Conservation (phyloP, 208 protist species). For the Trypanosoma boissoni region DNA sequence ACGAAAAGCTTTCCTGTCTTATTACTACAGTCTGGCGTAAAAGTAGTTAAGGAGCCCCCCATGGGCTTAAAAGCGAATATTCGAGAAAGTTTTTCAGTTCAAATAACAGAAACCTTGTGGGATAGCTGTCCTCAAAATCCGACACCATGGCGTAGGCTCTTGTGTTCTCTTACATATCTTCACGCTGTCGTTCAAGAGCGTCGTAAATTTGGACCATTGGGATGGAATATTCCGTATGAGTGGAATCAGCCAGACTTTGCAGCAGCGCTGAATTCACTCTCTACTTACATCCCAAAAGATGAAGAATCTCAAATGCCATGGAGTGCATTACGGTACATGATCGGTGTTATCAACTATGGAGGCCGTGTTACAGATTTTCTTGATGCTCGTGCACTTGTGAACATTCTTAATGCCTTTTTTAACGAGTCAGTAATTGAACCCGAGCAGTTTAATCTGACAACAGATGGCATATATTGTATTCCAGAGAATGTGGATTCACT, state of each 20-base stretch:
- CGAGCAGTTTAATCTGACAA: constrained; percentile 73
- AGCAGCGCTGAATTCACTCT: constrained; percentile 82
- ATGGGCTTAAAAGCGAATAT: constrained; percentile 95
- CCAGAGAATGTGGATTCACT: constrained; percentile 71
- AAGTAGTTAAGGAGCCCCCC: constrained; percentile 97
- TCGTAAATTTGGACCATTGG: constrained; percentile 92
- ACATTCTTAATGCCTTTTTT: constrained; percentile 78
- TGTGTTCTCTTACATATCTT: constrained; percentile 96
- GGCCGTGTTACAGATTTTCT: constrained; percentile 94
- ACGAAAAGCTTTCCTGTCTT: constrained; percentile 90
- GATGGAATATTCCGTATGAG: constrained; percentile 96
- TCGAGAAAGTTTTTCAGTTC: constrained; percentile 71
- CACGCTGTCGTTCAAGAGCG: constrained; percentile 94
- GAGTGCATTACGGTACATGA: constrained; percentile 88
- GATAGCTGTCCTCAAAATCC: constrained; percentile 80
- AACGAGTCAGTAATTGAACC: constrained; percentile 55
- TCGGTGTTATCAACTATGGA: constrained; percentile 95
- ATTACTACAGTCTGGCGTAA: constrained; percentile 94
- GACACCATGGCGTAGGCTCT: constrained; percentile 87
- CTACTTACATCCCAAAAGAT: constrained; percentile 63
- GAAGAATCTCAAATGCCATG: constrained; percentile 54
- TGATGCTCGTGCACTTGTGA: constrained; percentile 79
- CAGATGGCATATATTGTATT: constrained; percentile 84
- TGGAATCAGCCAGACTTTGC: constrained; percentile 93
- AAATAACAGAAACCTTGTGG: constrained; percentile 77